phyloP scores from a whole-genome alignment of 2,329 filamentous ascomycete species.

The Magnaporthiopsis poae region DNA sequence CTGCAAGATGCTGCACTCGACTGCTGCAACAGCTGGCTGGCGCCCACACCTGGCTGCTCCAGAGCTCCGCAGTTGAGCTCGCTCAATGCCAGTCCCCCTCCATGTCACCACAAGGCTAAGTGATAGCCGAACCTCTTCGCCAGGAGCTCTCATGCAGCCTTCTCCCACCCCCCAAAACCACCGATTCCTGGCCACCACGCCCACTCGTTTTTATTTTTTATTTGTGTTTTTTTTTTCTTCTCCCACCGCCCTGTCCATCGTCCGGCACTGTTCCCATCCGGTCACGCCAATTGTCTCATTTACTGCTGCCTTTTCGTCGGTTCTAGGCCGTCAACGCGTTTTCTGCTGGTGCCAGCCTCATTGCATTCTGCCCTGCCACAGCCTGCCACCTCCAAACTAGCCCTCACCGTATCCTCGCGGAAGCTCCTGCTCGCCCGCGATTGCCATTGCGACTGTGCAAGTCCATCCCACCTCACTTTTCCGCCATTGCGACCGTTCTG shows the following conservation, averaged over 20 bases:
- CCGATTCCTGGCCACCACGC: slow-evolving; percentile 4
- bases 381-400: background rate
- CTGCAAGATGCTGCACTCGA: background rate
- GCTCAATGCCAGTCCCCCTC: background rate
- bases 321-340: background rate
- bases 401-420: background rate
- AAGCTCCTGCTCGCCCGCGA: background rate
- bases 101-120: slow-evolving; percentile 8
- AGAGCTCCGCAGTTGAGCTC: background rate
- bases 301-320: background rate
- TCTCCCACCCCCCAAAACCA: slow-evolving; percentile 1
- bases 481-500: no score
- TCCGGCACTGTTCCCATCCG: background rate
- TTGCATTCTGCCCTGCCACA: background rate
- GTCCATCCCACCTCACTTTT: background rate
- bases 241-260: background rate
- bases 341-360: background rate
- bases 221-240: background rate
- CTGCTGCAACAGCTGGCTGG: background rate
- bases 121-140: slow-evolving; percentile 7
- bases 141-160: slow-evolving; percentile 7
- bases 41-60: background rate
- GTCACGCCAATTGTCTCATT: background rate
- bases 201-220: background rate
- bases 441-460: background rate